Base-by-base conservation (phyloP, 495 filamentous ascomycete species). In the Coniosporium apollinis region DNA sequence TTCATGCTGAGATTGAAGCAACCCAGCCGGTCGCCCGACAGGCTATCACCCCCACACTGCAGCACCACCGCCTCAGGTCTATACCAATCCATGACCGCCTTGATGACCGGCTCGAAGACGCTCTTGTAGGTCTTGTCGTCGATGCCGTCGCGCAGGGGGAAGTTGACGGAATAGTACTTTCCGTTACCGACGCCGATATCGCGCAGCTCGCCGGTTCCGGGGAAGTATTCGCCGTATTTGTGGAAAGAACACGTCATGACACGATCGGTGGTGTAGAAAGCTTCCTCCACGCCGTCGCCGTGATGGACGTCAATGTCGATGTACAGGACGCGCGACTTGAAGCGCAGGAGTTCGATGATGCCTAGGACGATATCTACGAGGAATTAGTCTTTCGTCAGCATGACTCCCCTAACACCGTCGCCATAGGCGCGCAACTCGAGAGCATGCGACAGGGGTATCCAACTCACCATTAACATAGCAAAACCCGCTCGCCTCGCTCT, bases 261-360 rank as follows among this genome's bases (percentile, higher is more conserved):
- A 47, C 89, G 75, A 59, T 97, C 87, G 11, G 89, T 97, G 14
- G 85, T 89, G 51, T 91, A 93, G 48, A 97, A 97, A 5, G 89
- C 89, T 50, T 96, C 87, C 56, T 97, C 89, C 16, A 97, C 89
- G 41, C 89, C 89, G 52, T 97, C 89, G 26, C 89, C 89, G 48
- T 97, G 89, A 57, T 97, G 89, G 13, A 97, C 91, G 57, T 97
- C 89, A 46, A 97, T 96, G 54, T 97, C 89, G 43, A 97, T 81
- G 57, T 97, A 97, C 18, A 97, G 69, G 5, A 97, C 89, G 39
- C 89, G 74, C 46, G 86, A 79, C 44, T 93, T 85, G 64, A 80
- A 83, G 36, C 89, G 79, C 15, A 97, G 67, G n/a, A 96, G 72
- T 55, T 97, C 83, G 19, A 97, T 72, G 44, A 97, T 94, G 36